These are phyloP conservation scores for Dysphania ambrosioides DNA, from an alignment of 148 eudicot species.

Conservation along the genomic window DNA sequence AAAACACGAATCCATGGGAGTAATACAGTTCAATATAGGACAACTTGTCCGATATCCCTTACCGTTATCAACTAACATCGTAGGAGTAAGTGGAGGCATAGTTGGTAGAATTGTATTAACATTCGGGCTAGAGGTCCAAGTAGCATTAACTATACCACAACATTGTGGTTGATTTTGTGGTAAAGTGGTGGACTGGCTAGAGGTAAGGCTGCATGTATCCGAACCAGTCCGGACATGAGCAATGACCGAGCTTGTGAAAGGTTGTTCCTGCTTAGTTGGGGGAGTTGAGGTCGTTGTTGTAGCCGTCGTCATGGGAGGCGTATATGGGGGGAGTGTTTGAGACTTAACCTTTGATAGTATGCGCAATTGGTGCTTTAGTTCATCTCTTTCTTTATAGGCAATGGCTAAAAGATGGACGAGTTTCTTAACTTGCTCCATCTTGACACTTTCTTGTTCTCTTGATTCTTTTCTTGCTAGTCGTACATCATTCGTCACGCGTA, in stretches of 20 bases:
- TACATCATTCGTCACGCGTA: slow-evolving; percentile 18
- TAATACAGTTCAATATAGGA: too few relatives aligned
- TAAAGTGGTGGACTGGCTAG: neutral
- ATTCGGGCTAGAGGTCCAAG: neutral
- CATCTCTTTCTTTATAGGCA: slow-evolving; percentile 37
- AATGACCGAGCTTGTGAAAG: neutral
- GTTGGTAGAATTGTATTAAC: slow-evolving; percentile 1
- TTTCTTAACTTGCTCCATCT: slow-evolving; percentile 23
- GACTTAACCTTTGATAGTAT: neutral
- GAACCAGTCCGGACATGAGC: neutral
- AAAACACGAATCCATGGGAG: neutral
- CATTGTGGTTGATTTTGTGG: neutral
- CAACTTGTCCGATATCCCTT: too few relatives aligned
- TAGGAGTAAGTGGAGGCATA: slow-evolving; percentile 21
- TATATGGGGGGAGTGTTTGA: neutral
- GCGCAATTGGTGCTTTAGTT: slow-evolving; percentile 28
- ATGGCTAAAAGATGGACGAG: slow-evolving; percentile 22
- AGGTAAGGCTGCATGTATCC: neutral
- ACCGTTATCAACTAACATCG: neutral
- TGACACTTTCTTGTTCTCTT: slow-evolving; percentile 19
- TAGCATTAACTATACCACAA: too few relatives aligned
- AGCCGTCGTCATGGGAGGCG: neutral
- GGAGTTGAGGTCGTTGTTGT: neutral
- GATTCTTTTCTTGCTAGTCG: slow-evolving; percentile 26
- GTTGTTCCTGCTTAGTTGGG: neutral